phyloP scores from a whole-genome alignment of 805 yeast genomes.

The Tetrapisispora iriomotensis region DNA sequence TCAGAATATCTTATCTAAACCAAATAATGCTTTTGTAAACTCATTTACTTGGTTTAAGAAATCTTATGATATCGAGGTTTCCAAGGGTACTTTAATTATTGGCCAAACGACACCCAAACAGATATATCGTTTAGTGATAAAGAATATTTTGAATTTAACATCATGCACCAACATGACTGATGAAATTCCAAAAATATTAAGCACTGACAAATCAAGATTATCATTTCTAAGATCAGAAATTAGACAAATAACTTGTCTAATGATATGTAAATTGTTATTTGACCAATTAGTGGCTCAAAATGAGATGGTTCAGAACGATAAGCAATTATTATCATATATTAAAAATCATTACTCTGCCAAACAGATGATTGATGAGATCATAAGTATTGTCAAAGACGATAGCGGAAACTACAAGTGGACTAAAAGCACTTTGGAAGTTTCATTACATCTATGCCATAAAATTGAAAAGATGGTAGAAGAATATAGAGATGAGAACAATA shows the following conservation, averaged over 20 bases:
- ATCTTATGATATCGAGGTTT: conserved; percentile 23
- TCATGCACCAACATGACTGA: conserved; percentile 72
- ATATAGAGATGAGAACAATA: conserved; percentile 3
- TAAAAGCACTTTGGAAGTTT: conserved; percentile 62
- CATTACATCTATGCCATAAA: conserved; percentile 39
- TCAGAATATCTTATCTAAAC: conserved; percentile 32
- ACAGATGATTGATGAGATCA: conserved; percentile 55
- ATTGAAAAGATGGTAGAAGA: conserved; percentile 23
- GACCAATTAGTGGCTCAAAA: conserved; percentile 49
- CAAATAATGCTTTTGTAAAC: conserved; percentile 51
- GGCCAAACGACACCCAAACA: conserved; percentile 12
- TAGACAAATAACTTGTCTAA: conserved; percentile 71
- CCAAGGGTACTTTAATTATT: conserved; percentile 9
- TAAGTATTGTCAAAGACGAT: conserved; percentile 73
- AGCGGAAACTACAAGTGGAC: conserved; percentile 88
- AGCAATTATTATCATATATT: conserved; percentile 29
- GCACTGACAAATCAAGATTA: conserved; percentile 74
- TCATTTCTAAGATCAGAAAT: conserved; percentile 74
- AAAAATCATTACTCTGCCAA: conserved; percentile 32
- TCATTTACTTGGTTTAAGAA: conserved; percentile 57
- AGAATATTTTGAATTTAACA: conserved; percentile 49
- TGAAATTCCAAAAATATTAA: conserved; percentile 73
- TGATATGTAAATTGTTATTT: conserved; percentile 61
- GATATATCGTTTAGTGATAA: conserved; percentile 35
- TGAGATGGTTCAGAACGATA: conserved; percentile 14